Conservation (phyloP, 2,329 filamentous ascomycete genomes). For the Trichophyton schoenleinii region DNA sequence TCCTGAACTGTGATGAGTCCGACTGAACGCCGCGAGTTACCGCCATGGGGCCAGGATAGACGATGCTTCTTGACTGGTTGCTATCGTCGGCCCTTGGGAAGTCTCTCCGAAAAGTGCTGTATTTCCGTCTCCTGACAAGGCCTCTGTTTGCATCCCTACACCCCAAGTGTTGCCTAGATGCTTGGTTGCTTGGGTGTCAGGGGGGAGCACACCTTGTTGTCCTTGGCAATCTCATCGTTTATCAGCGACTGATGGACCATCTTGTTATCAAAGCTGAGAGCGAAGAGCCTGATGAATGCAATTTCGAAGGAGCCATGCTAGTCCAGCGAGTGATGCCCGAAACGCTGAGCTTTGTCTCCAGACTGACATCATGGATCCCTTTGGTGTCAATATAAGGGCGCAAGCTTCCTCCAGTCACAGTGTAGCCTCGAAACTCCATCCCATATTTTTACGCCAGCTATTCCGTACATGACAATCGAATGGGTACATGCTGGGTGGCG, state of each 20-base stretch:
- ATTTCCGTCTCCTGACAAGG: not conserved
- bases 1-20: not conserved
- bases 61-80: not conserved
- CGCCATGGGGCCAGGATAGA: not conserved
- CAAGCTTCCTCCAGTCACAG: not conserved
- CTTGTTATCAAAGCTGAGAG: not conserved
- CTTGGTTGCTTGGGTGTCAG: not conserved
- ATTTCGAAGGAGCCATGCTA: not conserved
- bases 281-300: not conserved
- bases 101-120: not conserved
- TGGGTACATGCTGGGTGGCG: not conserved
- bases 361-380: not conserved
- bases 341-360: not conserved
- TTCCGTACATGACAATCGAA: not conserved
- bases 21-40: conserved; percentile 1
- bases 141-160: not conserved
- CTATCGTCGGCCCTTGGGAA: not conserved
- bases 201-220: not conserved
- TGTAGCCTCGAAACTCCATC: too few relatives aligned
- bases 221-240: not conserved
- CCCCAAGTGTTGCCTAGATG: not conserved
- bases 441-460: not conserved
- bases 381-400: not conserved
- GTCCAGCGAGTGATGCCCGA: not conserved
- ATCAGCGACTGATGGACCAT: not conserved